Base-by-base conservation (phyloP, 192 early-diverging fungal genomes). In the Rhizophagus sp. region DNA sequence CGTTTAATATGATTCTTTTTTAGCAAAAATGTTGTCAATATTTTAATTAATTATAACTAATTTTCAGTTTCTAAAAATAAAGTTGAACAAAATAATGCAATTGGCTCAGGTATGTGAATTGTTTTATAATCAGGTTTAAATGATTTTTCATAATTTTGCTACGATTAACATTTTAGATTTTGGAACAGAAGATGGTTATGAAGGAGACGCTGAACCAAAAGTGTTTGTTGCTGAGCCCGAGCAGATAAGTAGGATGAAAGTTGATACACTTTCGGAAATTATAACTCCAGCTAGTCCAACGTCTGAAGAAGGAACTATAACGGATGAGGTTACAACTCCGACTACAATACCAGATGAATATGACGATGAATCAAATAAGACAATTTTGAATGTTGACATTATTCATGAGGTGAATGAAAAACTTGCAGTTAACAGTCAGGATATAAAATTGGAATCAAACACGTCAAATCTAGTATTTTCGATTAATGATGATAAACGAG, bases 201-300 rank as follows among this genome's bases (percentile, higher is more conserved):
- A 82, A 9, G 80, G 13, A 25, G 73, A 81, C 74, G 25, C 11
- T 30, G 65, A 81, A 49, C 34, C 41, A 65, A 74, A 52, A 47
- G 25, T 30, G n/a, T 52, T 52, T 5, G 47, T 74, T 52, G 24
- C 47, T n/a, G 72, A 74, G 11, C 72, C 47, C 3, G 25, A 74
- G 25, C 19, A 15, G 3, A 66, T 4, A 0, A 8, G 12, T 25
- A 27, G 9, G 30, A 15, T 66, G 11, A 30, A 30, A n/a, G 25
- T 30, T 33, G 30, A 33, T 4, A 13, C 11, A 66, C 52, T 19
- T 6, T 57, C 52, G 17, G 52, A 22, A 57, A n/a, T 57, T 19
- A 57, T 22, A 57, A 17, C 15, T 19, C 5, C 17, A 57, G 17
- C 12, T 25, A 66, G 12, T 30, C 30, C 30, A 27, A 66, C 25